These are phyloP conservation scores for Eucalyptus curtisii DNA, from an alignment of 345 rosid genomes.

Conservation along the genomic window DNA sequence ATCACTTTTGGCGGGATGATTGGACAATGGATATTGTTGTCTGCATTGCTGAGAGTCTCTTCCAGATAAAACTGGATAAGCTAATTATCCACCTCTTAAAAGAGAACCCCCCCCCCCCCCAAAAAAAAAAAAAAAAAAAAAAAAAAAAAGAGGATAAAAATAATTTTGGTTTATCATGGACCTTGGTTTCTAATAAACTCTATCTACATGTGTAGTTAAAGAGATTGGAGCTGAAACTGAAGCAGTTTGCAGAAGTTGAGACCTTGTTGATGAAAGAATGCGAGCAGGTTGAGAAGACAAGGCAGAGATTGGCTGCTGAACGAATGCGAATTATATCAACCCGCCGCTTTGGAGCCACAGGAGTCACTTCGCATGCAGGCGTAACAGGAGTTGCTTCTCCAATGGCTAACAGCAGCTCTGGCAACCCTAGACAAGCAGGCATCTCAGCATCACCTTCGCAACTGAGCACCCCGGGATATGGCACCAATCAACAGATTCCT, in stretches of 20 bases:
- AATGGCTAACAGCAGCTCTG: conserved; percentile 26
- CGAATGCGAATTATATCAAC: conserved; percentile 51
- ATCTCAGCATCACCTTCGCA: conserved; percentile 47
- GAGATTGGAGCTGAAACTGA: conserved; percentile 93
- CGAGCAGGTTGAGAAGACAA: conserved; percentile 89
- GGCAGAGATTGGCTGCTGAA: conserved; percentile 79
- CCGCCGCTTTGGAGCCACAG: conserved; percentile 47
- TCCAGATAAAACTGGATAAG: not conserved
- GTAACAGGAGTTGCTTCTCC: conserved; percentile 26
- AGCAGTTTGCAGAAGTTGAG: conserved; percentile 98
- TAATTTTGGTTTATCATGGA: not conserved
- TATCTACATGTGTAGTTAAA: conserved; percentile 43
- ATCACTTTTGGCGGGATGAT: not conserved
- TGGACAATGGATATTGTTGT: not conserved
- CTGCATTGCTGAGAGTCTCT: not conserved
- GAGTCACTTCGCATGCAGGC: conserved; percentile 23
- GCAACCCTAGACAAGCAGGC: conserved; percentile 41
- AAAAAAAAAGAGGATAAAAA: not conserved
- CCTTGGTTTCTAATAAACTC: not conserved
- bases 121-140: too few relatives aligned
- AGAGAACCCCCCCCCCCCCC: not conserved
- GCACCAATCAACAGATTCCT: conserved; percentile 40
- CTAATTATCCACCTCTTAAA: not conserved
- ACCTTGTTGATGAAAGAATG: conserved; percentile 89
- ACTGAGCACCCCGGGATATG: conserved; percentile 49